Evolutionary conservation across 352 stramenopile genomes (phyloP).

Genomic region (Aphanomyces stellatus): DNA sequence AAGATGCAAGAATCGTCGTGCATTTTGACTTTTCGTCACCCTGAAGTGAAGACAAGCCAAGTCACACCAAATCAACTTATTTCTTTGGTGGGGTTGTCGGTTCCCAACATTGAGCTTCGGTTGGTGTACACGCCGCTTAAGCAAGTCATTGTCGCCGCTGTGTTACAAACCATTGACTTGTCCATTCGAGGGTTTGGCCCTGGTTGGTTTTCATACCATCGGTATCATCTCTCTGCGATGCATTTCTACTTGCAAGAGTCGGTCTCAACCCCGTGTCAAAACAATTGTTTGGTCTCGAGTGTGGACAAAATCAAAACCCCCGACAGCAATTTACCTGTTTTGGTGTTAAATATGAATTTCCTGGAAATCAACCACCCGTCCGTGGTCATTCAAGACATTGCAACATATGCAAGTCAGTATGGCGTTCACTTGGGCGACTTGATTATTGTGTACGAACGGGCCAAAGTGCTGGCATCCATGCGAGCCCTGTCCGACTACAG

Average conservation of each 20-base stretch:
- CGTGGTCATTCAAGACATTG: constrained; percentile 20
- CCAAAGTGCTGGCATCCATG: background rate
- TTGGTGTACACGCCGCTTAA: constrained; percentile 61
- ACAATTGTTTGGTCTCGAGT: constrained; percentile 72
- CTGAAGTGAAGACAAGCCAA: constrained; percentile 38
- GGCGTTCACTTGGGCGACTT: constrained; percentile 6
- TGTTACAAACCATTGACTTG: constrained; percentile 40
- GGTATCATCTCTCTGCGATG: constrained; percentile 49
- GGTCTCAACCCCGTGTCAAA: constrained; percentile 27
- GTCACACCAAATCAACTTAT: constrained; percentile 33
- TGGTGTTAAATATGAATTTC: constrained; percentile 58
- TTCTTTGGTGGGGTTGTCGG: background rate
- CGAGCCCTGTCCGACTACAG: background rate
- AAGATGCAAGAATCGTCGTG: constrained; percentile 1
- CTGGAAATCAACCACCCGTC: constrained; percentile 61
- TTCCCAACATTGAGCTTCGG: constrained; percentile 29
- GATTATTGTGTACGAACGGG: constrained; percentile 8
- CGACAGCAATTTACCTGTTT: constrained; percentile 20
- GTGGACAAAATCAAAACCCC: constrained; percentile 26
- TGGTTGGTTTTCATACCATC: constrained; percentile 71
- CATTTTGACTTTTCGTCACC: constrained; percentile 76
- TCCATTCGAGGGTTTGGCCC: constrained; percentile 65
- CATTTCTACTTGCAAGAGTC: constrained; percentile 79
- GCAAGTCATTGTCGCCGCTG: constrained; percentile 45
- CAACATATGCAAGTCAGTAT: constrained; percentile 10